Evolutionary conservation across 164 flowering plant species (phyloP), one percentile per base, ranked within the genome.

Genomic region (Aristolochia fimbriata): DNA sequence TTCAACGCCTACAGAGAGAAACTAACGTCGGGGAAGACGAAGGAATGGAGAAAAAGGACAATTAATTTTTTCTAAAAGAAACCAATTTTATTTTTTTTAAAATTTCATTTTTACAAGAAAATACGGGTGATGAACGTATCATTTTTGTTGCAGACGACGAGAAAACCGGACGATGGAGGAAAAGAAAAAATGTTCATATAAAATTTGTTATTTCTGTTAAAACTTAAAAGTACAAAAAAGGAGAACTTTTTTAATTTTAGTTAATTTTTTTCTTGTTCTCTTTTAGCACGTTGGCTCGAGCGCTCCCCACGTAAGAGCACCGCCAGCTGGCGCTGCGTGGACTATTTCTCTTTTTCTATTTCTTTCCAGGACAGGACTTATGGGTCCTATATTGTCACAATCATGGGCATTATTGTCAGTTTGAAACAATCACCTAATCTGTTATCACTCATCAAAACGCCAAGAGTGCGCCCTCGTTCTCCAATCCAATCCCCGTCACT

Each of bases 291-390:
- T 68, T 61, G 60, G 22, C 15, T 16, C 47, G 15, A 58, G 55
- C 27, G 57, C 68, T 21, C 54, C 51, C 46, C 71, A 66, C 62
- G 70, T 67, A 64, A 37, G 43, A 27, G 31, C 19, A 51, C 50
- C 25, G 54, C 61, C 70, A 71, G 71, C 68, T 71, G 62, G 53
- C 47, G 24, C 62, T 58, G 68, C 62, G 19, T 62, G 6, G 47
- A 54, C 59, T 52, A 21, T 15, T 47, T 65, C 63, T 53, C n/a
- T n/a, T 31, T 33, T 16, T 54, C 68, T 22, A 21, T 51, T n/a
- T 27, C 23, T 56, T 4, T 33, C 51, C 60, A 8, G 17, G 31
- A 15, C 61, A 12, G 15, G 49, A 41, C 48, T 37, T 27, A 7
- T 41, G 20, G 25, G 48, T 22, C 4, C 61, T 9, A 4, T 15